phyloP scores from a whole-genome alignment of 257 asterid species.

The Henckelia pumila region DNA sequence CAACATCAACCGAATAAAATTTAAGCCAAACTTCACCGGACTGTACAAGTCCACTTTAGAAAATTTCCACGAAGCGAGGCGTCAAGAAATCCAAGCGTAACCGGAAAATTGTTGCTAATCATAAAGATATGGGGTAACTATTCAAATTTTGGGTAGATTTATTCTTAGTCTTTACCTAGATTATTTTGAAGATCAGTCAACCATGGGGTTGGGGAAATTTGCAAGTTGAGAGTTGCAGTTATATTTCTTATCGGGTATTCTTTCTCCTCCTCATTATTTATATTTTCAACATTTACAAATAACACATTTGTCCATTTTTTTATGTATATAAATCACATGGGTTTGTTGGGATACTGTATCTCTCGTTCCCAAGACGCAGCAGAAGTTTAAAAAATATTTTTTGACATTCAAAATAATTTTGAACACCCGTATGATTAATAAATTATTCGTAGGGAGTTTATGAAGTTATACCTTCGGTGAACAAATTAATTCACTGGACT shows the following conservation, averaged over 20 bases:
- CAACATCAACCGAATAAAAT: neutral
- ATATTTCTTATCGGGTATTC: constrained; percentile 17
- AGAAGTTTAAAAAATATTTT: no score
- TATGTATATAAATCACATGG: neutral
- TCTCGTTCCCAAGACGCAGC: no score
- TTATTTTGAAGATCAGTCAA: constrained; percentile 5
- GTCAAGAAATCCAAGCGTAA: neutral
- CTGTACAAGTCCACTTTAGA: neutral
- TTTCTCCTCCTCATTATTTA: neutral
- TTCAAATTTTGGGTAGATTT: constrained; percentile 10
- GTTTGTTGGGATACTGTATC: no score
- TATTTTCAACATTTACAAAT: constrained; percentile 7
- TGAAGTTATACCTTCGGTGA: no score
- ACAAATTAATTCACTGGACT: no score
- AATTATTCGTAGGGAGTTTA: no score
- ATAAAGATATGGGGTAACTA: neutral
- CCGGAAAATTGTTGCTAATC: neutral
- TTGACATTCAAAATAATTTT: no score
- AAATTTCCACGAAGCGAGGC: constrained; percentile 14
- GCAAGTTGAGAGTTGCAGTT: constrained; percentile 37
- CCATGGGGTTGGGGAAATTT: constrained; percentile 33
- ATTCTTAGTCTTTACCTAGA: constrained; percentile 20
- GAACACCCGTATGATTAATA: no score
- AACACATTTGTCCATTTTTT: constrained; percentile 35
- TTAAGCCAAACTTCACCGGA: neutral